Percentiles rank a stretch among this genome's conserved stretches.
Evolutionary conservation across 345 rosid species (phyloP).

Genomic region (Viola odorata): DNA sequence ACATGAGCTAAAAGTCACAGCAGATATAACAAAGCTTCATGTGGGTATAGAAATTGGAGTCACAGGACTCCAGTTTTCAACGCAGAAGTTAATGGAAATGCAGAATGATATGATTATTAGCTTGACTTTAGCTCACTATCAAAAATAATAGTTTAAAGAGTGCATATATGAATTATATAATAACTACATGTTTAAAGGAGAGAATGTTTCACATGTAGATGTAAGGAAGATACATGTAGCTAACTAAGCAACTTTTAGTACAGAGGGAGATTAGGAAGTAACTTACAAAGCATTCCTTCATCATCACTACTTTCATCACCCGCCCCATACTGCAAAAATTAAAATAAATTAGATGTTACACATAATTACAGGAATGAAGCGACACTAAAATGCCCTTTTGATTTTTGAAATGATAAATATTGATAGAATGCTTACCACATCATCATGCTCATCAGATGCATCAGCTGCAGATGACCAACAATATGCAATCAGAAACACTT

Average conservation of each 20-base stretch:
- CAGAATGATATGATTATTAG: too few species aligned
- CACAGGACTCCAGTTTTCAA: too few species aligned
- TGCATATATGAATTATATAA: too few species aligned
- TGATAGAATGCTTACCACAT: constrained; percentile 34
- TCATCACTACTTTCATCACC: constrained; percentile 77
- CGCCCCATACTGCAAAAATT: constrained; percentile 44
- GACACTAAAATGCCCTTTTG: background rate
- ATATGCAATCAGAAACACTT: constrained; percentile 13
- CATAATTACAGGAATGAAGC: background rate
- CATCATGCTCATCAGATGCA: constrained; percentile 51
- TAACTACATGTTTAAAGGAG: too few species aligned
- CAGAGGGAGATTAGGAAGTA: background rate
- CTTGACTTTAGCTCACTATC: too few species aligned
- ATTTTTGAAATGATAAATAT: background rate
- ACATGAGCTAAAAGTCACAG: background rate
- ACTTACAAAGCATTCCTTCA: constrained; percentile 97
- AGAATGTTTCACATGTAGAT: too few species aligned
- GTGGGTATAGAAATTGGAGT: too few species aligned
- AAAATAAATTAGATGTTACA: constrained; percentile 7
- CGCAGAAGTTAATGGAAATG: too few species aligned
- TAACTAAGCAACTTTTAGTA: constrained; percentile 1
- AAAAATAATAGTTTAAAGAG: too few species aligned
- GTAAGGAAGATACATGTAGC: background rate
- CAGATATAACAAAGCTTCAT: background rate
- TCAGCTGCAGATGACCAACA: constrained; percentile 51